Evolutionary conservation across 169 alveolate genomes (phyloP), one percentile per base, ranked within the genome.

Genomic region (Perkinsus olseni): DNA sequence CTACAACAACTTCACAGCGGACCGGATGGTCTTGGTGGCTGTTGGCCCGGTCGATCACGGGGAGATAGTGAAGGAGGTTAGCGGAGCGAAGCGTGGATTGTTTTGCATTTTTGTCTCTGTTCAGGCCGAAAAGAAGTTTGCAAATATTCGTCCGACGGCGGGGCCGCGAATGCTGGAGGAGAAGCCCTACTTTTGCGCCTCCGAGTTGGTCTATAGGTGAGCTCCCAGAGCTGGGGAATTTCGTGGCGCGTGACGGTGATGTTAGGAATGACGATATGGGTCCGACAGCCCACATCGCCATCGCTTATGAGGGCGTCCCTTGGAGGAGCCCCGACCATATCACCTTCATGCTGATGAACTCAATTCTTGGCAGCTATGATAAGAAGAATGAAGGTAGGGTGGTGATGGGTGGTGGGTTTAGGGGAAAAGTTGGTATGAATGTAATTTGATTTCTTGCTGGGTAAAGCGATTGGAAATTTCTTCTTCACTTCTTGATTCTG

Each of bases 271-370:
- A 95, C 92, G 97, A 95, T 74, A 93, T 95, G 96, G 98, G 98
- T 31, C 98, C 98, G 92, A 95, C 96, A 94, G 98, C 98, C 34
- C 98, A 97, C 91, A 95, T 98, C 92, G 98, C 98, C 13, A 97
- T 97, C 36, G 98, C 98, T 0, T 97, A 98, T 94, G 98, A 97
- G 62, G 99, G 99, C n/a, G 97, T 98, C 0, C 98, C 98, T 28
- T 97, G 98, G 97, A 97, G 96, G 74, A 98, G 99, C 28, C 99
- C 99, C 8, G 98, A 99, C 94, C 97, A 98, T 74, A 97, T 97
- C 93, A 96, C 98, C 39, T 97, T 98, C 95, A 97, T 99, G 97
- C 95, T 99, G 91, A 94, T 99, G 96, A 99, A 99, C 93, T 96
- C 99, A 93, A 97, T 99, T 51, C 96, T 98, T 38, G 99, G 99